Evolutionary conservation across 2,329 filamentous ascomycete species (phyloP).

Genomic region (Pseudogymnoascus sp.): DNA sequence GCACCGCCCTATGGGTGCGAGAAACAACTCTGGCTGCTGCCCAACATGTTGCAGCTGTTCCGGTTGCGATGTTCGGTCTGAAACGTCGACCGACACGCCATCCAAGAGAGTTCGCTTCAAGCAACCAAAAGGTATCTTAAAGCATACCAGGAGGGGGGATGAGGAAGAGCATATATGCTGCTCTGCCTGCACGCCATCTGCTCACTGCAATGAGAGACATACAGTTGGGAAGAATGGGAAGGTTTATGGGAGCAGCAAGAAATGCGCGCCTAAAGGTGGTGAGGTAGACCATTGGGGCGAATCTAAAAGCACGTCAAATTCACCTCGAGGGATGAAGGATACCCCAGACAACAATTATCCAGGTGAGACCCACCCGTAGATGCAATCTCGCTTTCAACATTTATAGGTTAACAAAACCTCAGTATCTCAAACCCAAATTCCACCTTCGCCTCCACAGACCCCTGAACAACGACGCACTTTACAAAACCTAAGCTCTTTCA

Average conservation of each 20-base stretch:
- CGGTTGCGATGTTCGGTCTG: not conserved
- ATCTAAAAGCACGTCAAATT: not conserved
- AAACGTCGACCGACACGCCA: not conserved
- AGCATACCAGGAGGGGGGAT: not conserved
- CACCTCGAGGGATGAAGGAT: not conserved
- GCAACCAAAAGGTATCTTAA: not conserved
- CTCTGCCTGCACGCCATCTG: not conserved
- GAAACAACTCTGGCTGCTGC: not conserved
- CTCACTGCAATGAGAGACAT: not conserved
- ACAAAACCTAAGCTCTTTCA: conserved; percentile 9
- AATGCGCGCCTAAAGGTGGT: not conserved
- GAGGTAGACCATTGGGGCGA: not conserved
- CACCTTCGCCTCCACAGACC: not conserved
- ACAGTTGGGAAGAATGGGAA: not conserved
- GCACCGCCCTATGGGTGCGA: not conserved
- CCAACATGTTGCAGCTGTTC: not conserved
- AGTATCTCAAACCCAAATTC: not conserved
- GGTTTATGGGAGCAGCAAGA: not conserved
- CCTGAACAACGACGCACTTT: conserved; percentile 4
- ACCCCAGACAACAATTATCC: not conserved
- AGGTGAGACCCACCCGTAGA: not conserved
- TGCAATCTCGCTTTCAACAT: not conserved
- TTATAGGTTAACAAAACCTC: not conserved
- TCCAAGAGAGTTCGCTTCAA: not conserved
- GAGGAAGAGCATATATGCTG: not conserved